phyloP scores from a whole-genome alignment of 306 rosid genomes.

The Ormosia semicastrata region DNA sequence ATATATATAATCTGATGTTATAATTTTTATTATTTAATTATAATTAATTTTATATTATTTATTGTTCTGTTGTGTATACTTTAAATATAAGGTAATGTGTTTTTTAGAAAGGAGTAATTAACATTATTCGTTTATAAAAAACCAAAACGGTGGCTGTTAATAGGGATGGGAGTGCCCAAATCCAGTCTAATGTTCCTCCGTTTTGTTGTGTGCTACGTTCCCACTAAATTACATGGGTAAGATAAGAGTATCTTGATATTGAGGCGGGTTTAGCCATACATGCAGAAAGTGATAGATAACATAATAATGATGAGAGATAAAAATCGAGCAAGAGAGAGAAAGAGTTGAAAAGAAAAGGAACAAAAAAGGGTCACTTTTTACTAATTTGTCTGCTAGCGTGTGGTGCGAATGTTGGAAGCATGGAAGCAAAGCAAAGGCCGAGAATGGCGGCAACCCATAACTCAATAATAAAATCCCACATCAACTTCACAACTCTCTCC shows the following conservation, averaged over 20 bases:
- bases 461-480: conserved; percentile 41
- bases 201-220: neutral
- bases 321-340: neutral
- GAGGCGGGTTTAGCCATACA: conserved; percentile 24
- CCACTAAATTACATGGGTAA: neutral
- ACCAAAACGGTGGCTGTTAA: conserved; percentile 23
- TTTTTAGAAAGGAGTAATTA: too few species aligned
- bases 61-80: too few species aligned
- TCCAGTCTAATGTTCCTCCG: neutral
- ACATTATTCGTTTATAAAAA: neutral
- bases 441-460: conserved; percentile 80
- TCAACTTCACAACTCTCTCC: conserved; percentile 28
- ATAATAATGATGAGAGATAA: conserved; percentile 38
- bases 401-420: conserved; percentile 93
- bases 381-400: conserved; percentile 53
- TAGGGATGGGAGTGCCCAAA: neutral
- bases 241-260: conserved; percentile 20
- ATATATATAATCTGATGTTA: too few species aligned
- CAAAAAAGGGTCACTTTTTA: conserved; percentile 22
- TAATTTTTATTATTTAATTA: too few species aligned
- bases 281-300: conserved; percentile 53
- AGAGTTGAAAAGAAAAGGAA: conserved; percentile 3
- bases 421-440: conserved; percentile 77
- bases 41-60: too few species aligned
- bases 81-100: too few species aligned